Percentiles rank a stretch among this genome's conserved stretches.
Conservation (phyloP, 805 yeast species). For the Metschnikowia similis region DNA sequence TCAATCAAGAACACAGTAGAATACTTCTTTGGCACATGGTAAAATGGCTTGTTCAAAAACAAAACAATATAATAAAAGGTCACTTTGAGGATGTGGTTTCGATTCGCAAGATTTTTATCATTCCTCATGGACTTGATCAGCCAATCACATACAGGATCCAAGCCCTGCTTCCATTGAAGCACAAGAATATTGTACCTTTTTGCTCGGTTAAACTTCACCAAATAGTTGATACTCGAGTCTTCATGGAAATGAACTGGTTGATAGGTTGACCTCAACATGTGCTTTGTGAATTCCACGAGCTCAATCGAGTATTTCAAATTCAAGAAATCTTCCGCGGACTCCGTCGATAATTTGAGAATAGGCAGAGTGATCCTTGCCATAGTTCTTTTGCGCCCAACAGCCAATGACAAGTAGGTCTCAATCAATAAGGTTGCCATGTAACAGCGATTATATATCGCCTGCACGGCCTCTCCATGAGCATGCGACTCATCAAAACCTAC, state of each 20-base stretch:
- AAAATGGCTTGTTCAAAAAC: constrained; percentile 18
- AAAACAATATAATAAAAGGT: constrained; percentile 14
- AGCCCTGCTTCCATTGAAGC: constrained; percentile 15
- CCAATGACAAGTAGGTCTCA: constrained; percentile 14
- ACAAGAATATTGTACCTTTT: constrained; percentile 15
- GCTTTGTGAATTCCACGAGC: constrained; percentile 14
- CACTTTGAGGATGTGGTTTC: constrained; percentile 16
- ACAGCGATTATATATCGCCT: constrained; percentile 8
- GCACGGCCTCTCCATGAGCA: constrained; percentile 2
- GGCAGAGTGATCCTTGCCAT: constrained; percentile 8
- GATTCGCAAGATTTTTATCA: constrained; percentile 9
- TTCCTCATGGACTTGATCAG: constrained; percentile 13
- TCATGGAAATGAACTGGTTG: constrained; percentile 14
- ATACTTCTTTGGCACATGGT: constrained; percentile 17
- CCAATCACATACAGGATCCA: constrained; percentile 15
- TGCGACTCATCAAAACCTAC: constrained; percentile 14
- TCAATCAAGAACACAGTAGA: constrained; percentile 15
- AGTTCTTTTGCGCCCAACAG: constrained; percentile 13
- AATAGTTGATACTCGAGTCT: constrained; percentile 16
- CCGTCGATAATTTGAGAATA: constrained; percentile 12
- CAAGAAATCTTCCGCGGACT: constrained; percentile 10
- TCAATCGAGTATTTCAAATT: constrained; percentile 13
- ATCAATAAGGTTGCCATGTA: constrained; percentile 13
- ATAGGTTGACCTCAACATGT: constrained; percentile 16
- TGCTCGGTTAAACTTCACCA: constrained; percentile 16